Percentiles rank a stretch among this genome's conserved stretches.
These are phyloP conservation scores for Calonectria fujianensis DNA, from an alignment of 2,329 filamentous ascomycete genomes.

Conservation along the genomic window DNA sequence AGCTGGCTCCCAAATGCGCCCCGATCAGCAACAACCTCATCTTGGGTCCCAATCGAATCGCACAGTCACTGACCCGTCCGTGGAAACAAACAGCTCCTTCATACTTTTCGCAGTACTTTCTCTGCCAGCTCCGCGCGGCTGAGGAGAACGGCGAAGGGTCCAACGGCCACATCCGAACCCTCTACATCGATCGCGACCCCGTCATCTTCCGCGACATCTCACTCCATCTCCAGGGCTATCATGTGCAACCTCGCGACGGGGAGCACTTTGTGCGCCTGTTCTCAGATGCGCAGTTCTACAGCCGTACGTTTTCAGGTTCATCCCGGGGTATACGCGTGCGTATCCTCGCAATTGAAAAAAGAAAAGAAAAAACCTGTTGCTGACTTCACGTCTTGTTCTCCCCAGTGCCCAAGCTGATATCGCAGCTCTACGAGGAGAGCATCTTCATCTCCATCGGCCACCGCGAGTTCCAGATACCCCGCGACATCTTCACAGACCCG, in stretches of 20 bases:
- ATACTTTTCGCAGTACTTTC: constrained; percentile 96
- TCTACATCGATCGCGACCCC: constrained; percentile 97
- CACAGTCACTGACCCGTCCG: constrained; percentile 38
- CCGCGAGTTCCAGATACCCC: constrained; percentile 90
- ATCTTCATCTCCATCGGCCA: constrained; percentile 95
- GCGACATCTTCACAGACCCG: constrained; percentile 88
- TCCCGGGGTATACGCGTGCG: not conserved
- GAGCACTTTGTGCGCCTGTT: constrained; percentile 94
- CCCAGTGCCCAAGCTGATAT: constrained; percentile 90
- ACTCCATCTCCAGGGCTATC: constrained; percentile 93
- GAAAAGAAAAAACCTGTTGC: not conserved
- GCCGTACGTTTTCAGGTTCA: constrained; percentile 70
- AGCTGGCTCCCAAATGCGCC: constrained; percentile 9
- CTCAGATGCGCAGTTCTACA: constrained; percentile 97
- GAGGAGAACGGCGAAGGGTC: constrained; percentile 75
- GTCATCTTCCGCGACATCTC: constrained; percentile 92
- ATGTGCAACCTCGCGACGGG: constrained; percentile 87
- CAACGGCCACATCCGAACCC: constrained; percentile 77
- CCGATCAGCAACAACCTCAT: not conserved
- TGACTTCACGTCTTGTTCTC: not conserved
- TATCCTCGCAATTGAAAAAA: not conserved
- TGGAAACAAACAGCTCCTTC: constrained; percentile 81
- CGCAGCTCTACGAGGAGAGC: constrained; percentile 91
- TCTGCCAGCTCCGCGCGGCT: constrained; percentile 83
- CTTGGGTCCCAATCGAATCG: not conserved